Evolutionary conservation across 495 filamentous ascomycete species (phyloP), one percentile per base, ranked within the genome.

Genomic region (Polyplosphaeria fusca): DNA sequence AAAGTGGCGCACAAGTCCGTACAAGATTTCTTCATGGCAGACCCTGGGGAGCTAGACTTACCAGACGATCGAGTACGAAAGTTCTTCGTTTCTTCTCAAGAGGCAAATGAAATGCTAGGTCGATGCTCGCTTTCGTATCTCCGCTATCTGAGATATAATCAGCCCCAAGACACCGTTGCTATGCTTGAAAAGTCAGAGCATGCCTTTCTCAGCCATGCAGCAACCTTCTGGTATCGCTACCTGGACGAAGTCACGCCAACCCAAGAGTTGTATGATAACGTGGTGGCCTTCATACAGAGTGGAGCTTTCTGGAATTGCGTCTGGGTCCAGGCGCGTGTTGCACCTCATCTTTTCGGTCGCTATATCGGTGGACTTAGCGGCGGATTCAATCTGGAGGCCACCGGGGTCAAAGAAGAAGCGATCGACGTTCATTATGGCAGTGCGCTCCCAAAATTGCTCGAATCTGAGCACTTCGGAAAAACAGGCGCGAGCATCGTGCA

Each of bases 231-330:
- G 67, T 47, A 62, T 24, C 43, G 35, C 35, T 65, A 69, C 51
- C 47, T 69, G 1, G 28, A 37, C 12, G 26, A 61, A 47, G 51
- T 49, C 0, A 45, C 32, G 3, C 30, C 24, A 16, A 35, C 38
- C 3, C 4, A 35, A 19, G 58, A 38, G 4, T 41, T 60, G 4
- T 48, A 55, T 24, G 30, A 52, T 3, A 39, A 53, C 1, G 52
- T 69, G 13, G 25, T 42, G 18, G 24, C 32, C 9, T 69, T 69
- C 42, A 32, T 64, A n/a, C 50, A 52, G 16, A 66, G 57, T 22
- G 47, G 49, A 5, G 60, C 60, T 20, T 61, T 69, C 25, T 69
- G 67, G 67, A 64, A 61, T 12, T 69, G 67, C 45, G 24, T 67
- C n/a, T 24, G 53, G n/a, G 62, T 69, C 1, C 65, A 69, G 35